Base-by-base conservation (phyloP, 345 rosid species). In the Linum lewisii region DNA sequence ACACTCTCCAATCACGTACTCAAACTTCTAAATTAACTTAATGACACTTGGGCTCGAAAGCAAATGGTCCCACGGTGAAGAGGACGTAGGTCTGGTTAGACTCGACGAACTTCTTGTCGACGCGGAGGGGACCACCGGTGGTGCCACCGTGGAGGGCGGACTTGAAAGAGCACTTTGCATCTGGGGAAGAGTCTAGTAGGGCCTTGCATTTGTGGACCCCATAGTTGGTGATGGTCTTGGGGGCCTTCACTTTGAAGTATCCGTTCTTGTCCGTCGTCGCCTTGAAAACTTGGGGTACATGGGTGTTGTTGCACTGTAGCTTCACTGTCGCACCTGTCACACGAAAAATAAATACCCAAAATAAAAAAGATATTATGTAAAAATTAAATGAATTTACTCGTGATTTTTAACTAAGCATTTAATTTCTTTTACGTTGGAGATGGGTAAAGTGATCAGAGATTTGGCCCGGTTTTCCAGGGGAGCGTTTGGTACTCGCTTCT, bases 201-300 rank as follows among this genome's bases (percentile, higher is more conserved):
- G 29, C 90, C 71, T 73, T 82, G 79, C 99, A 93, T 73, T 73
- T 82, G 71, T 84, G 94, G 73, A 66, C 84, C 13, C 90, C 99
- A 54, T 66, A 93, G 77, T 58, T 86, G 54, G 97, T 86, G 62
- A 93, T 38, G 18, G 82, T 79, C 77, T 77, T 81, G 0, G 99
- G 97, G 10, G 76, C 99, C 63, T 64, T 25, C 11, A 87, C 1
- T 58, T 67, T 70, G 78, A 82, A 93, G 76, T 87, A 93, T 32
- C 99, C 97, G 63, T 87, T 81, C 78, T 79, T 77, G 88, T 92
- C 95, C 7, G 93, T 82, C 21, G 21, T 74, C 4, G 78, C 63
- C 15, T 69, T 51, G 6, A 69, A 42, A 24, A 24, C 67, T 15
- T 23, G 60, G 1, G 79, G 74, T 51, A 65, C 59, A 63, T 52